phyloP scores from a whole-genome alignment of 2,329 filamentous ascomycete genomes.

The Aspergillus pseudonomiae region DNA sequence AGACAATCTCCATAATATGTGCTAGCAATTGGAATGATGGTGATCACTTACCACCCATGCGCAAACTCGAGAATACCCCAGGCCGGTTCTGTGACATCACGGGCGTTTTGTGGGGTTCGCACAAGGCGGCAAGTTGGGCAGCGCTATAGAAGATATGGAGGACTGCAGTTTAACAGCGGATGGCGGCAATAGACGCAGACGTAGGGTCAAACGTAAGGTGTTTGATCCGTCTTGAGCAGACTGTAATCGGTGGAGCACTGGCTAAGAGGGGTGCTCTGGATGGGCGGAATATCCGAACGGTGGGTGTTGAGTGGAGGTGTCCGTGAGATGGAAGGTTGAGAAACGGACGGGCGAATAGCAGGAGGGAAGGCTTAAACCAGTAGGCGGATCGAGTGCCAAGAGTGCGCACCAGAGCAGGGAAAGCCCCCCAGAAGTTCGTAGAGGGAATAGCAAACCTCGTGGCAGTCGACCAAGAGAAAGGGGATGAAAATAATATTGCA shows the following conservation, averaged over 20 bases:
- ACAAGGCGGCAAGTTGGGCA: conserved; percentile 21
- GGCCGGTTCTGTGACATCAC: conserved; percentile 89
- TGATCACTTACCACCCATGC: conserved; percentile 89
- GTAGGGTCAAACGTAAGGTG: conserved; percentile 40
- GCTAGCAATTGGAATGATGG: conserved; percentile 26
- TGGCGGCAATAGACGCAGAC: conserved; percentile 43
- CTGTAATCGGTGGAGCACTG: conserved; percentile 36
- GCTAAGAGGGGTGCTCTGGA: conserved; percentile 34
- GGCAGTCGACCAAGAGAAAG: conserved; percentile 14
- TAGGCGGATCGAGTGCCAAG: conserved; percentile 33
- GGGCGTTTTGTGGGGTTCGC: conserved; percentile 30
- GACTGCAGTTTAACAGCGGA: conserved; percentile 50
- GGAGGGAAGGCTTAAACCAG: conserved; percentile 28
- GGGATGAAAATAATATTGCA: conserved; percentile 15
- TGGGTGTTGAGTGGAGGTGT: conserved; percentile 34
- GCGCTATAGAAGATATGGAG: conserved; percentile 46
- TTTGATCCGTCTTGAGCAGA: conserved; percentile 60
- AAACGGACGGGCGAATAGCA: conserved; percentile 31
- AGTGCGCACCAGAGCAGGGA: conserved; percentile 25
- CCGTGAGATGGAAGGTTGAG: conserved; percentile 39
- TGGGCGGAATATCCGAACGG: conserved; percentile 40
- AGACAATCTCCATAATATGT: conserved; percentile 15
- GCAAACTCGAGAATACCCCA: conserved; percentile 82
- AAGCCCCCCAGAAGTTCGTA: conserved; percentile 17
- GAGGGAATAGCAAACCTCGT: conserved; percentile 15